phyloP scores from a whole-genome alignment of 805 yeast species.

The Metschnikowia kunwiensis region DNA sequence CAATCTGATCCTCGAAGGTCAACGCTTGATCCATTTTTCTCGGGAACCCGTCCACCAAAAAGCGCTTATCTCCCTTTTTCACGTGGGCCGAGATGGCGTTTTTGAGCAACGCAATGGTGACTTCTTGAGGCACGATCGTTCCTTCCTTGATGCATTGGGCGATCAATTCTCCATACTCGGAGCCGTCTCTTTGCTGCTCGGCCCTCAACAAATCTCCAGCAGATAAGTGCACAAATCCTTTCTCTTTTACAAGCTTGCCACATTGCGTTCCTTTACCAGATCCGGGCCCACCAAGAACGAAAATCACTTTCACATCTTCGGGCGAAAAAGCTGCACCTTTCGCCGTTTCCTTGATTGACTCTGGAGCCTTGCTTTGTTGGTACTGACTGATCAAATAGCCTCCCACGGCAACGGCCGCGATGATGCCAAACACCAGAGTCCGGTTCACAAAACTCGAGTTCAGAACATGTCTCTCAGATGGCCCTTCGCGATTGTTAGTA shows the following conservation, averaged over 20 bases:
- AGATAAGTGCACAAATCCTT: conserved; percentile 79
- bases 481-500: conserved; percentile 5
- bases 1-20: conserved; percentile 80
- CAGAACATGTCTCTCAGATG: conserved; percentile 4
- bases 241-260: conserved; percentile 74
- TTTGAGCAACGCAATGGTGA: conserved; percentile 78
- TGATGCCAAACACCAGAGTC: conserved; percentile 10
- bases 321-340: conserved; percentile 49
- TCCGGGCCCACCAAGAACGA: conserved; percentile 97
- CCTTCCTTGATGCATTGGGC: conserved; percentile 85
- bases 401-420: conserved; percentile 8
- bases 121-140: conserved; percentile 86
- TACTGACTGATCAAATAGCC: conserved; percentile 7
- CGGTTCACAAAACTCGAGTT: conserved; percentile 8
- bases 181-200: conserved; percentile 80
- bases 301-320: conserved; percentile 73
- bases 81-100: conserved; percentile 66
- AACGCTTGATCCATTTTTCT: conserved; percentile 97
- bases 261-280: conserved; percentile 98
- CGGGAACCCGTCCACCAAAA: conserved; percentile 94
- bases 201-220: conserved; percentile 97
- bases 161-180: conserved; percentile 82
- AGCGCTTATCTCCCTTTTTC: conserved; percentile 53
- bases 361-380: conserved; percentile 6
- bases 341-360: conserved; percentile 30